Base-by-base conservation (phyloP, 2,329 filamentous ascomycete genomes). In the Thermothelomyces thermophilus region DNA sequence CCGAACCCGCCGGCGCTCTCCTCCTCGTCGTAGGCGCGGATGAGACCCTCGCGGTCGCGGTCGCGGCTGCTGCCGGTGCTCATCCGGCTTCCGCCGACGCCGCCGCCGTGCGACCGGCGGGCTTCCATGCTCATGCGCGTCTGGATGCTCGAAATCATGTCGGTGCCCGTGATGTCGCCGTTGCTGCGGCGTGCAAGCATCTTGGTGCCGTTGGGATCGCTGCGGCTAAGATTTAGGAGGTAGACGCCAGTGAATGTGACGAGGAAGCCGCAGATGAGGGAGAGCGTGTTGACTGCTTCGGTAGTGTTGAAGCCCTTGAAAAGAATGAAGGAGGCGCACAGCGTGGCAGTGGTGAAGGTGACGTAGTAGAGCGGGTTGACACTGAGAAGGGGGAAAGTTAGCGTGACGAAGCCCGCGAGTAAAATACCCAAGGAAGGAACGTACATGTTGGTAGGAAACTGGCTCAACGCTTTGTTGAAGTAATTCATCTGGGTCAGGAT, bases 401-500 rank as follows among this genome's bases (percentile, higher is more conserved):
- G 63, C 39, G 43, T n/a, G 9, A 3, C 33, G 7, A 35, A 6
- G 3, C 6, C 7, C 16, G n/a, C 3, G 19, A 8, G 5, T 19
- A 19, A 10, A 5, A 8, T n/a, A 14, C 8, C 4, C n/a, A 9
- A 28, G 43, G 20, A 6, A 13, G 22, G 35, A 20, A 74, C 87
- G 67, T 78, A 95, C 90, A 98, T 95, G 61, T 94, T 95, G 28
- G 93, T 96, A 26, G 88, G 91, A 70, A 97, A 98, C 63, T 94
- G 90, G 68, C 89, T 94, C 53, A 98, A 73, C 7, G 93, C 93
- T 70, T 98, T 98, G 76, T 98, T 98, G 71, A 98, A 95, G 70
- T 98, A 98, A 70, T 98, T 98, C 93, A 98, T 97, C 75, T 98
- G 93, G 8, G 90, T 96, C 59, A 98, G 69, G 64, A 98, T 97